Base-by-base conservation (phyloP, 169 alveolate genomes). In the Plasmodium ovale region DNA sequence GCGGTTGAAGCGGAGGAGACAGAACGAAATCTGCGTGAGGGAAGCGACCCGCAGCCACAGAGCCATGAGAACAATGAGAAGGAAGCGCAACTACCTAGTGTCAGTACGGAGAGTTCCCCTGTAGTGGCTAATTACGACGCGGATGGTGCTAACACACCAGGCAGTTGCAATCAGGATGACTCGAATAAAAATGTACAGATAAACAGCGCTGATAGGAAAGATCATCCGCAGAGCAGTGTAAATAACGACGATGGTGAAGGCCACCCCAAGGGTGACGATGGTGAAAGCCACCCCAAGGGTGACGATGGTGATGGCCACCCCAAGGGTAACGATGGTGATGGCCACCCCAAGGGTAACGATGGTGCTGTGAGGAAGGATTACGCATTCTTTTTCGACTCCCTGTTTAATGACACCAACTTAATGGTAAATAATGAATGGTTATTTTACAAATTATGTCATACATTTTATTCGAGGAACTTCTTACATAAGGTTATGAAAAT, bases 401-500 rank as follows among this genome's bases (percentile, higher is more conserved):
- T 85, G 9, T 69, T 54, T 62, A 85, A 85, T 72, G 65, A 85
- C 29, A 47, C 27, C 9, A 37, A 53, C 12, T 35, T 85, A 14
- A 54, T 53, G 5, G 29, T 85, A 68, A 85, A 69, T 14, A 85
- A 29, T 35, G 21, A 31, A 23, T 67, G 6, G 25, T 71, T 85
- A 60, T 85, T 54, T 69, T 54, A 58, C 23, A 85, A 69, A 39
- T 35, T 85, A 39, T 29, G 65, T 39, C 42, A 56, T 29, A 29
- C 69, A n/a, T 85, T 85, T 54, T 85, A 49, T 51, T 69, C 87
- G 2, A 51, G 23, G 12, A 27, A 19, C 7, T 25, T 85, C 6
- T 27, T 85, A 42, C 54, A 85, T 47, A 85, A 58, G 69, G 37
- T 69, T 1, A 69, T 27, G 14, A 85, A 85, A 35, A 27, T 65